Evolutionary conservation across 345 rosid genomes (phyloP).

Genomic region (Brassica rapa): DNA sequence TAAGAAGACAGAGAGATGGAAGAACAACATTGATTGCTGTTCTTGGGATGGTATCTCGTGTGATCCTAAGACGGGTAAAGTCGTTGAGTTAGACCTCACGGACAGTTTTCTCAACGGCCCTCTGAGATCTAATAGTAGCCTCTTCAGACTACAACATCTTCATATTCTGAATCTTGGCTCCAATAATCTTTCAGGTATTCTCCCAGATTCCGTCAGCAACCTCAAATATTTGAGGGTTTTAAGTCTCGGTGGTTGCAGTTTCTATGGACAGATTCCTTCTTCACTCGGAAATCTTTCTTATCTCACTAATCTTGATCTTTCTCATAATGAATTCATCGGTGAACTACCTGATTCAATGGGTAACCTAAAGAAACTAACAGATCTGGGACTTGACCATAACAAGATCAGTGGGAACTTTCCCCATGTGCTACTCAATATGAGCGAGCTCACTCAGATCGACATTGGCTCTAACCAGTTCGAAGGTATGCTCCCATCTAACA

Average conservation of each 20-base stretch:
- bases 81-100: neutral
- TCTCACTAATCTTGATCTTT: neutral
- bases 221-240: neutral
- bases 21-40: neutral
- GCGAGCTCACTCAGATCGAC: neutral
- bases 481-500: neutral
- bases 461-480: neutral
- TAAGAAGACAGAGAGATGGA: conserved; percentile 9
- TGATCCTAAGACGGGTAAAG: neutral
- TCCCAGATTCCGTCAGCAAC: neutral
- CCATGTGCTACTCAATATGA: conserved; percentile 3
- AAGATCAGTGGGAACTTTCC: conserved; percentile 11
- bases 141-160: neutral
- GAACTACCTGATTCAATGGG: neutral
- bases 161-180: neutral
- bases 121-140: neutral
- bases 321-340: conserved; percentile 41
- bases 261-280: conserved; percentile 8
- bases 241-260: neutral
- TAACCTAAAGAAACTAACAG: neutral
- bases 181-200: neutral
- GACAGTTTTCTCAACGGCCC: neutral
- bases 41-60: neutral
- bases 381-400: neutral
- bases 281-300: conserved; percentile 28